Percentiles rank a stretch among this genome's conserved stretches.
These are phyloP conservation scores for Colletotrichum coccodes DNA, from an alignment of 2,329 filamentous ascomycete species.

Conservation along the genomic window DNA sequence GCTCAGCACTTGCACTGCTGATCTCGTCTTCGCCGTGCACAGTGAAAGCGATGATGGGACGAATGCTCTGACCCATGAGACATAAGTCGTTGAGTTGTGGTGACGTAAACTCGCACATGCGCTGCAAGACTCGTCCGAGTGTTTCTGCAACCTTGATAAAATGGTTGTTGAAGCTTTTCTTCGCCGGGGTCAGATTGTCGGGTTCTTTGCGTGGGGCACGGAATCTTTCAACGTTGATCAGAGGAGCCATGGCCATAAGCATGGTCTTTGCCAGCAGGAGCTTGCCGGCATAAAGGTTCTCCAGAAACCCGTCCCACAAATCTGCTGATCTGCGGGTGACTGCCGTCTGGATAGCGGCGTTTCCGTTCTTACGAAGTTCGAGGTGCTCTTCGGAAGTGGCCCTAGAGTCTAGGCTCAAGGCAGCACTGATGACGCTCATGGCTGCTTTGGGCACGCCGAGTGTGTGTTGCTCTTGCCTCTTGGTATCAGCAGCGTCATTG, in stretches of 20 bases:
- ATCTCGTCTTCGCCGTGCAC: constrained; percentile 84
- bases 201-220: constrained; percentile 60
- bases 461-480: constrained; percentile 45
- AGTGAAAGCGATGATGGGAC: constrained; percentile 80
- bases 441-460: constrained; percentile 60
- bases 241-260: constrained; percentile 73
- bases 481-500: constrained; percentile 57
- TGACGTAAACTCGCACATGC: constrained; percentile 79
- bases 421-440: constrained; percentile 60
- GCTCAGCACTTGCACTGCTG: constrained; percentile 81
- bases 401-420: constrained; percentile 59
- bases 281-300: constrained; percentile 73
- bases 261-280: constrained; percentile 80
- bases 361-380: constrained; percentile 32
- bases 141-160: constrained; percentile 66
- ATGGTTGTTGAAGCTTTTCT: constrained; percentile 80
- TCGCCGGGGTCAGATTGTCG: constrained; percentile 52
- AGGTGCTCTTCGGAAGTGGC: constrained; percentile 51
- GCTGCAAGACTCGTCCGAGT: constrained; percentile 80
- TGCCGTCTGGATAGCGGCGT: constrained; percentile 68
- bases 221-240: constrained; percentile 83
- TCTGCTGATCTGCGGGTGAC: constrained; percentile 76
- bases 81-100: constrained; percentile 77
- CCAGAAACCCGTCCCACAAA: constrained; percentile 82
- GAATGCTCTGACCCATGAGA: constrained; percentile 73